Percentiles rank a stretch among this genome's conserved stretches.
phyloP scores from a whole-genome alignment of 495 filamentous ascomycete genomes.

The Immersiella caudata region DNA sequence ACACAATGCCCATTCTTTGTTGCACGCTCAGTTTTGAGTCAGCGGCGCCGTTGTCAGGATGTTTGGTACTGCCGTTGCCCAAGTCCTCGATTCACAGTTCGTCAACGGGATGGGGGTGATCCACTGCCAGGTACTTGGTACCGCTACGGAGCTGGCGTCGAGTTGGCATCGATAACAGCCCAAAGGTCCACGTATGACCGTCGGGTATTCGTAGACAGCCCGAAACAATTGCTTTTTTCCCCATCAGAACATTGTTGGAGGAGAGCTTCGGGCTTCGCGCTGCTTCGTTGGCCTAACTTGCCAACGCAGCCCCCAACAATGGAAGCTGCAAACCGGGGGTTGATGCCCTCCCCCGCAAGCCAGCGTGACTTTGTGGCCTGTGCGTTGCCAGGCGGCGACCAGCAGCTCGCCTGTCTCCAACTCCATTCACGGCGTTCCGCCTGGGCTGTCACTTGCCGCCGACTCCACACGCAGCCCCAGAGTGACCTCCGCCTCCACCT shows the following conservation, averaged over 20 bases:
- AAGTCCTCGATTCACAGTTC: too few relatives aligned
- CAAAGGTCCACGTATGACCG: not conserved
- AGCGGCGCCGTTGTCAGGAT: not conserved
- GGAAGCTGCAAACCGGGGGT: not conserved
- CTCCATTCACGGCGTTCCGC: not conserved
- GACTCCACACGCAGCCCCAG: not conserved
- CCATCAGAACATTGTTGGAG: not conserved
- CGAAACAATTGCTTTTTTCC: not conserved
- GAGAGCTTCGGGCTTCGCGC: not conserved
- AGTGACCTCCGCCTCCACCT: not conserved
- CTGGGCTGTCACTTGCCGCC: not conserved
- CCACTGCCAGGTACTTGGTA: too few relatives aligned
- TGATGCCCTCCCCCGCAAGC: not conserved
- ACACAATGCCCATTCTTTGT: not conserved
- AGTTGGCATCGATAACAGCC: not conserved
- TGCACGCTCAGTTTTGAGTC: not conserved
- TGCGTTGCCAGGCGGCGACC: not conserved
- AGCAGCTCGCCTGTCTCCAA: not conserved
- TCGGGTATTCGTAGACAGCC: not conserved
- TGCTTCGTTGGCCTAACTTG: not conserved
- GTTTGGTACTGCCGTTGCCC: not conserved
- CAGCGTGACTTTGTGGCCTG: not conserved
- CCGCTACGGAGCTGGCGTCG: not conserved
- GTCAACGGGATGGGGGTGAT: too few relatives aligned
- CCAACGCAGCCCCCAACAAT: conserved; percentile 1